phyloP scores from a whole-genome alignment of 176 grass and related monocot genomes.

The Hordeum vulgare region DNA sequence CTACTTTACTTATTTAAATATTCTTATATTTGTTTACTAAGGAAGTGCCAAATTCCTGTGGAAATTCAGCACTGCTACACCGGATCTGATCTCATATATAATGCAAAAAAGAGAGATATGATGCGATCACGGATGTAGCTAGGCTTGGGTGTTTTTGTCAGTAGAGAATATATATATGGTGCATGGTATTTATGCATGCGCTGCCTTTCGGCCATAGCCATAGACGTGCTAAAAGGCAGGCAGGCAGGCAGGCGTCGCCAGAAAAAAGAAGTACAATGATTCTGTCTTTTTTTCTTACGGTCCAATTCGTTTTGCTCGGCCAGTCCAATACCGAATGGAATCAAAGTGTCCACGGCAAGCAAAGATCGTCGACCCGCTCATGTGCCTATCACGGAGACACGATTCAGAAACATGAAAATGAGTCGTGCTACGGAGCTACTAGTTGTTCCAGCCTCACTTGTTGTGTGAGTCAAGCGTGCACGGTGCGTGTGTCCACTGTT shows the following conservation, averaged over 20 bases:
- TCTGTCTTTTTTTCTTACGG: not conserved
- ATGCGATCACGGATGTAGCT: conserved; percentile 6
- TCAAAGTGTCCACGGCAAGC: not conserved
- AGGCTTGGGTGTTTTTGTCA: not conserved
- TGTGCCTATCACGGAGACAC: no score
- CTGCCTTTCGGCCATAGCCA: not conserved
- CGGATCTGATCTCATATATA: not conserved
- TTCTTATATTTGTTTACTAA: no score
- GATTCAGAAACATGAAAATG: no score
- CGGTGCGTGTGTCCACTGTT: no score
- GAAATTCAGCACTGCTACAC: not conserved
- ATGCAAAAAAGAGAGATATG: conserved; percentile 1
- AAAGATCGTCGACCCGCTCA: not conserved
- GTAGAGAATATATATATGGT: not conserved
- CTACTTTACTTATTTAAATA: no score
- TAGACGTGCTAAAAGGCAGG: not conserved
- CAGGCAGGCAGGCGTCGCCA: not conserved
- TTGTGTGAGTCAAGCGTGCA: no score
- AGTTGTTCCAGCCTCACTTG: no score
- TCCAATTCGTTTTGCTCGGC: not conserved
- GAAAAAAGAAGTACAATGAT: not conserved
- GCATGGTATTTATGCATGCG: not conserved
- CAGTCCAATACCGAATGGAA: not conserved
- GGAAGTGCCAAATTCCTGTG: not conserved
- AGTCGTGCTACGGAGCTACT: no score